These are phyloP conservation scores for Medicago ruthenica DNA, from an alignment of 306 rosid genomes.

Conservation along the genomic window DNA sequence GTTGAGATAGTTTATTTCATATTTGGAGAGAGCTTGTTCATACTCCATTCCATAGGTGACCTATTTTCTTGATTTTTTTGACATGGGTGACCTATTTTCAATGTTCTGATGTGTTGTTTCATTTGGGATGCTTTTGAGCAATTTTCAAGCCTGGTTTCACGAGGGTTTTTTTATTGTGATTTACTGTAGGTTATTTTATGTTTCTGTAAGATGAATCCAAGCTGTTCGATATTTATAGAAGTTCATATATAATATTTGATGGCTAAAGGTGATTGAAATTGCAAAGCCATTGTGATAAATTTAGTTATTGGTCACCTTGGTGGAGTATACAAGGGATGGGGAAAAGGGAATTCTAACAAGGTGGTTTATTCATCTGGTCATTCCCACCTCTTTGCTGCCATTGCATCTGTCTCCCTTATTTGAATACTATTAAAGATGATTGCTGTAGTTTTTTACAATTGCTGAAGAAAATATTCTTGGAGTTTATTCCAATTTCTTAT, in stretches of 20 bases:
- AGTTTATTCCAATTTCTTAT: background rate
- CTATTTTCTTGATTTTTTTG: background rate
- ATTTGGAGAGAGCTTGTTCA: background rate
- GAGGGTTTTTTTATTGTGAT: constrained; percentile 1
- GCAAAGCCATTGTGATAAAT: constrained; percentile 21
- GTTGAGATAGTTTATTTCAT: background rate
- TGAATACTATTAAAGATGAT: background rate
- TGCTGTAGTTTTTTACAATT: background rate
- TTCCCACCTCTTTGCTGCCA: background rate
- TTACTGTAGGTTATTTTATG: constrained; percentile 5
- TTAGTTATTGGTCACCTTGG: constrained; percentile 12
- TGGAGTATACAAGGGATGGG: background rate
- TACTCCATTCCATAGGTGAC: background rate
- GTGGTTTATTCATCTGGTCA: background rate
- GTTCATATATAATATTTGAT: background rate
- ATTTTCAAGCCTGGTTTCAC: background rate
- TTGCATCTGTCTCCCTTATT: background rate
- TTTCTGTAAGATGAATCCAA: constrained; percentile 3
- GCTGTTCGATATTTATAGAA: constrained; percentile 3
- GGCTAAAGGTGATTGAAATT: constrained; percentile 19
- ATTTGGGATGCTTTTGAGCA: constrained; percentile 1
- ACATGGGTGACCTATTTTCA: background rate
- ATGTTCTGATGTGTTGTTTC: background rate
- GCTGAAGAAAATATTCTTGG: background rate
- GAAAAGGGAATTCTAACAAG: background rate